Evolutionary conservation across 164 flowering plant genomes (phyloP), one percentile per base, ranked within the genome.

Genomic region (Pachysandra terminalis): DNA sequence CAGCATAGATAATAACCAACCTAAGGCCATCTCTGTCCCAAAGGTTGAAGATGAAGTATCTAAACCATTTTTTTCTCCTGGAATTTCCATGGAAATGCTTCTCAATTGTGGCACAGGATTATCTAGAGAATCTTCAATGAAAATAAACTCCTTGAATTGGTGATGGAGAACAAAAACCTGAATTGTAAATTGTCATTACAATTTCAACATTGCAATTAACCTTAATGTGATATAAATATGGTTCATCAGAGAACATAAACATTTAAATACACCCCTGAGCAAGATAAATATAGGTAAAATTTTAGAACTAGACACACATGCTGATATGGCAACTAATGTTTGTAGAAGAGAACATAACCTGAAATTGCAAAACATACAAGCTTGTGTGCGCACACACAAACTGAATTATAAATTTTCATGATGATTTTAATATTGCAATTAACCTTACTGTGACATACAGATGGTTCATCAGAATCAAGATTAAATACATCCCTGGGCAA

Each of bases 91-190:
- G 13, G 77, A 70, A 66, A 49, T 64, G 65, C 60, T 74, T 63
- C 59, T 65, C 58, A 72, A 58, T 49, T 73, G 71, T 26, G 25
- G 54, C 25, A 75, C 67, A 28, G 80, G 82, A 63, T 80, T 69
- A 51, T 80, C 81, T 49, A 65, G 67, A 24, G 73, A 67, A 28
- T 71, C 71, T 71, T 77, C 84, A 54, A 62, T 61, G 25, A 49
- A 65, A 51, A 85, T 66, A 67, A 72, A 69, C 55, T 79, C 71
- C 75, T 80, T 84, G 71, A 87, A 76, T 45, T 81, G 86, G 77
- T 80, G 76, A 73, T 85, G 85, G 54, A 87, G 82, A 77, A 84
- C 69, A 68, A 83, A 84, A 51, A 83, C 85, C 90, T 86, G 69
- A 35, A 63, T 24, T 65, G 9, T 37, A 51, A 51, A 58, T 27